Evolutionary conservation across 139 green algal species (phyloP).

Genomic region (Chlorella sp.): DNA sequence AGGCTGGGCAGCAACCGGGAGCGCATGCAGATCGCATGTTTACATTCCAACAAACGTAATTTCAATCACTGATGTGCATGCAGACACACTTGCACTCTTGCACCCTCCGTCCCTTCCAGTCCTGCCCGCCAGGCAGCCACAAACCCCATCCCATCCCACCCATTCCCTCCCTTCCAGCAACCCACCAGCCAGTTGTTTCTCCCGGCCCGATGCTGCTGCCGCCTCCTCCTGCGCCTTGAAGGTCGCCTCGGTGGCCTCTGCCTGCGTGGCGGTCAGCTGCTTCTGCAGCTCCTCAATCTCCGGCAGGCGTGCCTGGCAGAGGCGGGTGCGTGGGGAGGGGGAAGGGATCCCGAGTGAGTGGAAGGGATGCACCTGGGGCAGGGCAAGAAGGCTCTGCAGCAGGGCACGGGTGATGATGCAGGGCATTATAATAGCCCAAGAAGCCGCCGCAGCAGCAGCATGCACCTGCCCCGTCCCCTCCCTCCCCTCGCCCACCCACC

Average conservation of each 20-base stretch:
- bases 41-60: no score
- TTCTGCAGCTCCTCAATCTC: slow-evolving; percentile 67
- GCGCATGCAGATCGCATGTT: not conserved
- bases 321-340: not conserved
- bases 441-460: not conserved
- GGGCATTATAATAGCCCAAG: not conserved
- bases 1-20: not conserved
- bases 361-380: no score
- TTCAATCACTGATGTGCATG: no score
- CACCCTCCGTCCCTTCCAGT: not conserved
- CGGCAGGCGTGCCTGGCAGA: slow-evolving; percentile 58
- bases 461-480: not conserved
- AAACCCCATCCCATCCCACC: not conserved
- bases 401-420: no score
- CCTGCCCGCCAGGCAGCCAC: not conserved
- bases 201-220: slow-evolving; percentile 27
- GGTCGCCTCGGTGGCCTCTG: slow-evolving; percentile 39
- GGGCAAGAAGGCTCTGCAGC: no score
- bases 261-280: slow-evolving; percentile 48
- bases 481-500: not conserved
- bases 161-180: not conserved
- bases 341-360: not conserved
- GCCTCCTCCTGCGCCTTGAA: slow-evolving; percentile 39
- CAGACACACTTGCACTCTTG: not conserved
- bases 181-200: not conserved